A percentile compares a stretch with the other conserved stretches of the same genome.
Conservation (phyloP, 148 eudicot species). For the Rhododendron griersonianum region DNA sequence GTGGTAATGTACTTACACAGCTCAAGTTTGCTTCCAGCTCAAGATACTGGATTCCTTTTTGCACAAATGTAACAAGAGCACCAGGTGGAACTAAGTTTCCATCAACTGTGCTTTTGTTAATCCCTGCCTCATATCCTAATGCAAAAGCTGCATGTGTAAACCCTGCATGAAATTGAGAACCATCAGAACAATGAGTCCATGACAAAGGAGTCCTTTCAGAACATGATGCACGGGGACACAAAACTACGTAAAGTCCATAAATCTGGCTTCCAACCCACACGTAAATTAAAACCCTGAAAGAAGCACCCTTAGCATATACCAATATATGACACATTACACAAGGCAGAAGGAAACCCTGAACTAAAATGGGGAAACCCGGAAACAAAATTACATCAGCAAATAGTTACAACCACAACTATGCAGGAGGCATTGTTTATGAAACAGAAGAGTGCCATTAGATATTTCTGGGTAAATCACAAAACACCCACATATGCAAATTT, state of each 20-base stretch:
- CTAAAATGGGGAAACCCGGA: slow-evolving; percentile 55
- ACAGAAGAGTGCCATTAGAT: background rate
- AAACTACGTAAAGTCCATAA: background rate
- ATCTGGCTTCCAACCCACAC: background rate
- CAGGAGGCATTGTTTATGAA: background rate
- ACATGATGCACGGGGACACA: background rate
- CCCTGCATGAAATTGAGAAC: slow-evolving; percentile 28
- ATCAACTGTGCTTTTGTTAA: slow-evolving; percentile 50
- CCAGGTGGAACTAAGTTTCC: slow-evolving; percentile 71
- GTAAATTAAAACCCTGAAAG: background rate
- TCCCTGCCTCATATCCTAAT: slow-evolving; percentile 65
- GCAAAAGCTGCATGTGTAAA: slow-evolving; percentile 70
- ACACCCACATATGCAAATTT: background rate
- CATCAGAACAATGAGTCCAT: background rate
- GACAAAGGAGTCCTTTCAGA: background rate
- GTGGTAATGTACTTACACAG: slow-evolving; percentile 33
- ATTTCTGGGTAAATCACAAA: background rate
- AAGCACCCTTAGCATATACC: background rate
- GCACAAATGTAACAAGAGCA: slow-evolving; percentile 61
- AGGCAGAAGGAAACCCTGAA: slow-evolving; percentile 5
- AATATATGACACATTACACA: background rate
- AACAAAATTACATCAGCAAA: slow-evolving; percentile 12
- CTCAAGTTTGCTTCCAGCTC: slow-evolving; percentile 66
- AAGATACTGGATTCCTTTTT: slow-evolving; percentile 66
- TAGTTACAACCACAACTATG: background rate